Conservation (phyloP, 2,329 filamentous ascomycete species). For the Xylariaceae sp. region DNA sequence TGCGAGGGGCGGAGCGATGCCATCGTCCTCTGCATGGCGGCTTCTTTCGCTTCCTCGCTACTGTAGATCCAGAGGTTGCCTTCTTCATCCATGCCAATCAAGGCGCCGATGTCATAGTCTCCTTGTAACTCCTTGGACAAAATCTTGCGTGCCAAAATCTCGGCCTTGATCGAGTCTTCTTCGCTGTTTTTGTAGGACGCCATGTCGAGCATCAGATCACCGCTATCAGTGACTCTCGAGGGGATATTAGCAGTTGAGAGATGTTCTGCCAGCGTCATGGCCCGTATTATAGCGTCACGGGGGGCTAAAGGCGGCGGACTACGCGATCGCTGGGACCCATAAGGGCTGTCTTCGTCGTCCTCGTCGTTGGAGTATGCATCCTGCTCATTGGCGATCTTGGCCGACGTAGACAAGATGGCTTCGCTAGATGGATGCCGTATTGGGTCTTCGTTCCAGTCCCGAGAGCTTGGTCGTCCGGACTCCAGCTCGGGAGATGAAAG, state of each 20-base stretch:
- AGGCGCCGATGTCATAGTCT: constrained; percentile 90
- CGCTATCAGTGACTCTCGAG: constrained; percentile 84
- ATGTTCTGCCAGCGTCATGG: constrained; percentile 80
- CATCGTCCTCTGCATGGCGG: constrained; percentile 68
- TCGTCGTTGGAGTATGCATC: constrained; percentile 34
- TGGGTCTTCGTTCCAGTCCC: constrained; percentile 48
- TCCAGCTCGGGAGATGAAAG: constrained; percentile 52
- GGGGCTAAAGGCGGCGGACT: constrained; percentile 73
- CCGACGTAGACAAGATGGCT: constrained; percentile 49
- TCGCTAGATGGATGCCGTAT: constrained; percentile 50
- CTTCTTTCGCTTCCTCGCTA: constrained; percentile 92
- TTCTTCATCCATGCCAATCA: constrained; percentile 92
- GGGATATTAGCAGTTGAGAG: constrained; percentile 89
- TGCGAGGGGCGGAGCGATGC: constrained; percentile 45
- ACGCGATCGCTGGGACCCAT: constrained; percentile 58
- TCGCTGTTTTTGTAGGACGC: constrained; percentile 93
- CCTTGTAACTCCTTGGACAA: constrained; percentile 90
- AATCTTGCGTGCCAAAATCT: constrained; percentile 90
- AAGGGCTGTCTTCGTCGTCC: constrained; percentile 37
- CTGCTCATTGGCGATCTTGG: constrained; percentile 34
- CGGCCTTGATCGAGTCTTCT: constrained; percentile 85
- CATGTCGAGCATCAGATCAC: constrained; percentile 98
- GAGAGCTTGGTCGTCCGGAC: constrained; percentile 44
- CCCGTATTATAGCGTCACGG: constrained; percentile 77
- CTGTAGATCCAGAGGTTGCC: constrained; percentile 99